Conservation (phyloP, 768 basidiomycete genomes). For the Phlegmacium glaucopus region DNA sequence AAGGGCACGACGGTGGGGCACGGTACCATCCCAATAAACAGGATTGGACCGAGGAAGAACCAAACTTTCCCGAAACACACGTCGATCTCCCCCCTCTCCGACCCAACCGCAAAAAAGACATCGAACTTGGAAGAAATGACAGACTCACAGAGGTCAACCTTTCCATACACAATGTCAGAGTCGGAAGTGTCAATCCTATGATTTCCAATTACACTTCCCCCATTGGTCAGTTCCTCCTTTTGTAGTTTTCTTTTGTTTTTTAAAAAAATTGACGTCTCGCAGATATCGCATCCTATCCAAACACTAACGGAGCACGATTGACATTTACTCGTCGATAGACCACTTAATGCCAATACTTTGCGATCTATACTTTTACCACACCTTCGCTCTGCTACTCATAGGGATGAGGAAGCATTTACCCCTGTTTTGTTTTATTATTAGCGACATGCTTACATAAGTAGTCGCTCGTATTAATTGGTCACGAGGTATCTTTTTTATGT, state of each 20-base stretch:
- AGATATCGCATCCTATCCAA: constrained; percentile 21
- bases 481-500: background rate
- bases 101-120: constrained; percentile 42
- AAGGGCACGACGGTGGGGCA: constrained; percentile 13
- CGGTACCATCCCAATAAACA: background rate
- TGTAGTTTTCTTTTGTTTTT: constrained; percentile 11
- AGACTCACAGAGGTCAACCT: constrained; percentile 41
- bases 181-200: constrained; percentile 43
- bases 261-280: constrained; percentile 2
- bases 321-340: constrained; percentile 30
- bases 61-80: constrained; percentile 17
- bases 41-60: constrained; percentile 26
- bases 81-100: constrained; percentile 34
- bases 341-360: background rate
- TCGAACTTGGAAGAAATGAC: constrained; percentile 33
- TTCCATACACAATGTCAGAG: constrained; percentile 36
- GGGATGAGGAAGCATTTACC: background rate
- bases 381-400: background rate
- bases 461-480: too few relatives aligned
- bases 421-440: too few relatives aligned
- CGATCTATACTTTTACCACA: background rate
- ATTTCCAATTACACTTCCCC: constrained; percentile 68
- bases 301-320: constrained; percentile 23
- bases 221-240: constrained; percentile 44
- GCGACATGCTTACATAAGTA: too few relatives aligned